These are phyloP conservation scores for Stygiomarasmius scandens DNA, from an alignment of 1,284 basidiomycete species.

Conservation along the genomic window DNA sequence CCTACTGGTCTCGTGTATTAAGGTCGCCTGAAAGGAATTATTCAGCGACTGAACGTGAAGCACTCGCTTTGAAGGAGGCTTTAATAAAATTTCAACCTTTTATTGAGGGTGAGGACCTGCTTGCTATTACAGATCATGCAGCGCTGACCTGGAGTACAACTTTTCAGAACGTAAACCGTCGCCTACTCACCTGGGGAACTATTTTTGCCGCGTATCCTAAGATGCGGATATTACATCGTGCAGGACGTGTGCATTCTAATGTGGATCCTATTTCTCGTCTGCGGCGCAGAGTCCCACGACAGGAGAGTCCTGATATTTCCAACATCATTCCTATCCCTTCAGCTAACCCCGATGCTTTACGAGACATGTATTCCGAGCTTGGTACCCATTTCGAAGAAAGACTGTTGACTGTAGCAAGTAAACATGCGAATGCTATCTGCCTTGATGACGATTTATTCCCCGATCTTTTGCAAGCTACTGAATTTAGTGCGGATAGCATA, in stretches of 20 bases:
- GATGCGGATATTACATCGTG: conserved; percentile 29
- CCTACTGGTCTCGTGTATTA: conserved; percentile 31
- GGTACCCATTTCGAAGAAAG: conserved; percentile 30
- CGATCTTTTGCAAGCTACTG: no score
- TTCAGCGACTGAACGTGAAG: conserved; percentile 23
- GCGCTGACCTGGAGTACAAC: conserved; percentile 33
- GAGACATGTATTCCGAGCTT: conserved; percentile 28
- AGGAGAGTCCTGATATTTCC: not conserved
- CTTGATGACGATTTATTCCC: no score
- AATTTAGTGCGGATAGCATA: no score
- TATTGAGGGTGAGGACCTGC: conserved; percentile 29
- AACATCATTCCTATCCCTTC: no score
- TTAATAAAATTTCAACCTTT: conserved; percentile 26
- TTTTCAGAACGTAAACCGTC: conserved; percentile 31
- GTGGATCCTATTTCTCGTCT: conserved; percentile 27
- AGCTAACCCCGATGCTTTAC: conserved; percentile 20
- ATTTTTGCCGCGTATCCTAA: conserved; percentile 30
- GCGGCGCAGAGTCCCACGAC: not conserved
- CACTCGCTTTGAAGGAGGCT: conserved; percentile 30
- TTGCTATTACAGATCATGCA: conserved; percentile 33
- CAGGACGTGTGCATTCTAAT: conserved; percentile 32
- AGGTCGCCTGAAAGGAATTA: conserved; percentile 14
- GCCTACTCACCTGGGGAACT: conserved; percentile 29
- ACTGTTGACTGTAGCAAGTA: conserved; percentile 27
- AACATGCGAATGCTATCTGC: no score